These are phyloP conservation scores for Orbilia blumenaviensis DNA, from an alignment of 2,329 filamentous ascomycete species.

Conservation along the genomic window DNA sequence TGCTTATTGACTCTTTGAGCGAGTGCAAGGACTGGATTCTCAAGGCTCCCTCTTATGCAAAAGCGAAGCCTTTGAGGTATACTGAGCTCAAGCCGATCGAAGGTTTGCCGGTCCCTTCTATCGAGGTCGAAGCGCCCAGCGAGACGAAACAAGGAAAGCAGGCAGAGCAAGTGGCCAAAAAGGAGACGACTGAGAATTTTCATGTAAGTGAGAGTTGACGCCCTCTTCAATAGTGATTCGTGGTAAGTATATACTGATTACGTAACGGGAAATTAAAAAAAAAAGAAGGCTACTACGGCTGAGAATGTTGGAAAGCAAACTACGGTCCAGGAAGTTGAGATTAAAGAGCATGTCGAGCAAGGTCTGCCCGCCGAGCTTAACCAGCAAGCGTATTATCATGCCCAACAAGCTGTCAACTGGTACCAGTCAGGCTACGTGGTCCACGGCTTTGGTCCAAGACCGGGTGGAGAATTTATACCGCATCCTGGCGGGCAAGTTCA, in stretches of 20 bases:
- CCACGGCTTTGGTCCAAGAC: not conserved
- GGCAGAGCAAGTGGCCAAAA: not conserved
- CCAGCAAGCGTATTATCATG: not conserved
- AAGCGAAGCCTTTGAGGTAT: constrained; percentile 40
- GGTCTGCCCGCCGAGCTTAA: not conserved
- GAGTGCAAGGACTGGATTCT: constrained; percentile 50
- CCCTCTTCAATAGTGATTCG: not conserved
- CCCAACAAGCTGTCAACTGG: constrained; percentile 25
- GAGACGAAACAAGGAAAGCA: constrained; percentile 9
- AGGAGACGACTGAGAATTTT: not conserved
- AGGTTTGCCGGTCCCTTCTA: not conserved
- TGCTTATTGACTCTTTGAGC: constrained; percentile 44
- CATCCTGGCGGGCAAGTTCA: not conserved
- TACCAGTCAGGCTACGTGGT: not conserved
- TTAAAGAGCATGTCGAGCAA: not conserved
- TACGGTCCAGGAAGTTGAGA: not conserved
- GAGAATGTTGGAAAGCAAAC: not conserved
- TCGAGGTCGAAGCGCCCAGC: constrained; percentile 21
- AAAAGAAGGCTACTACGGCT: not conserved
- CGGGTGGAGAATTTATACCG: constrained; percentile 7
- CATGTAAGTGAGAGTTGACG: not conserved
- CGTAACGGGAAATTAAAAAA: too few species aligned
- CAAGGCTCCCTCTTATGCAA: constrained; percentile 49
- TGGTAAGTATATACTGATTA: not conserved
- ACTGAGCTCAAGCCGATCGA: constrained; percentile 26